A percentile compares a stretch with the other conserved stretches of the same genome.
Evolutionary conservation across 495 filamentous ascomycete genomes (phyloP).

Genomic region (Penicillium paradoxum): DNA sequence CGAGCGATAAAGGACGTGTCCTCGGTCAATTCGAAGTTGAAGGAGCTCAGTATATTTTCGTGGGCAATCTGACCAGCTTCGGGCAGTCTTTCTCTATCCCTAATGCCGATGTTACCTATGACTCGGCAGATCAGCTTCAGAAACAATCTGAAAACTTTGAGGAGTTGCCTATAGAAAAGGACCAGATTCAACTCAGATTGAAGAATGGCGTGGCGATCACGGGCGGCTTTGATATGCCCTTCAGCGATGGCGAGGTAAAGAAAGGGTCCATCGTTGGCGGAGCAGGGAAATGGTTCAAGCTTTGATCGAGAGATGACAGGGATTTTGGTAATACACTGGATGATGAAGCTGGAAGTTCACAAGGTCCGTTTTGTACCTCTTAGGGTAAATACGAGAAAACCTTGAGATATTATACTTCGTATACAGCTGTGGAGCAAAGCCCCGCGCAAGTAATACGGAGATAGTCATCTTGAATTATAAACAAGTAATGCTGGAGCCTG

Average conservation of each 20-base stretch:
- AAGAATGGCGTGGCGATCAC: slow-evolving; percentile 6
- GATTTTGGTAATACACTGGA: background rate
- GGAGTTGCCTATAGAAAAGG: slow-evolving; percentile 3
- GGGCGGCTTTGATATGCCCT: slow-evolving; percentile 8
- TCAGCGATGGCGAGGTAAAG: slow-evolving; percentile 5
- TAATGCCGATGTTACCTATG: slow-evolving; percentile 3
- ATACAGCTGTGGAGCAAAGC: too few species aligned
- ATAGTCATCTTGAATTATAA: too few species aligned
- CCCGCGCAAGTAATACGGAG: too few species aligned
- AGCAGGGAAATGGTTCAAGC: slow-evolving; percentile 3
- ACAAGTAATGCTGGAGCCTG: too few species aligned
- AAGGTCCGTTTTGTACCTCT: too few species aligned
- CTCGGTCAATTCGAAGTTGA: slow-evolving; percentile 12
- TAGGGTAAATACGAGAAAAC: too few species aligned
- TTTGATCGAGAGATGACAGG: background rate
- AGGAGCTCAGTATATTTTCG: slow-evolving; percentile 7
- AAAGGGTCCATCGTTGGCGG: slow-evolving; percentile 1
- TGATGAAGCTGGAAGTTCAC: background rate
- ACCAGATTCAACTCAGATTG: slow-evolving; percentile 3
- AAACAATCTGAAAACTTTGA: slow-evolving; percentile 2
- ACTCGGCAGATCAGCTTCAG: slow-evolving; percentile 4
- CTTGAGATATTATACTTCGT: too few species aligned
- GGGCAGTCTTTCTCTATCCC: slow-evolving; percentile 5
- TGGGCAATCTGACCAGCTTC: slow-evolving; percentile 1
- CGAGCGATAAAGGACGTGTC: slow-evolving; percentile 8